Evolutionary conservation across 352 stramenopile species (phyloP).

Genomic region (Globisporangium rhizosaccharum): DNA sequence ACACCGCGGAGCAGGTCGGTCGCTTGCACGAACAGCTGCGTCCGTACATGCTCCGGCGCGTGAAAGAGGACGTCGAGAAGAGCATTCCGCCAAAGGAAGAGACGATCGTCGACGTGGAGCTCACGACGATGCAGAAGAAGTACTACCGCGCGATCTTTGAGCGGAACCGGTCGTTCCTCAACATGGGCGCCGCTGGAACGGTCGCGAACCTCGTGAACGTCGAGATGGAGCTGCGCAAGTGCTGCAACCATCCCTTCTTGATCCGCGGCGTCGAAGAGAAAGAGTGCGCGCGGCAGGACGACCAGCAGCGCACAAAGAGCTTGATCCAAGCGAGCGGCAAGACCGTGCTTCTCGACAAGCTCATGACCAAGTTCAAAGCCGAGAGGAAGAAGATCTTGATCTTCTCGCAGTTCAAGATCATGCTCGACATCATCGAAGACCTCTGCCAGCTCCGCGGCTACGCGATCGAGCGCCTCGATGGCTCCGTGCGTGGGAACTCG

Average conservation of each 20-base stretch:
- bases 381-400: conserved; percentile 99
- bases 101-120: conserved; percentile 99
- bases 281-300: conserved; percentile 83
- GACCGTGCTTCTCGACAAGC: conserved; percentile 99
- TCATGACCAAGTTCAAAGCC: conserved; percentile 94
- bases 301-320: conserved; percentile 63
- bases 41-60: conserved; percentile 97
- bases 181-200: conserved; percentile 82
- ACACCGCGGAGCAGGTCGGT: conserved; percentile 94
- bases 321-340: conserved; percentile 91
- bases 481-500: conserved; percentile 94
- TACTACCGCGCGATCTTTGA: conserved; percentile 98
- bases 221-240: conserved; percentile 99
- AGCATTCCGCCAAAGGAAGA: conserved; percentile 98
- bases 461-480: conserved; percentile 95
- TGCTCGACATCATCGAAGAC: conserved; percentile 96
- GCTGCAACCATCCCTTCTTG: conserved; percentile 99
- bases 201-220: conserved; percentile 98
- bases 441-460: conserved; percentile 78
- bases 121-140: conserved; percentile 99
- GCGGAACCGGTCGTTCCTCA: conserved; percentile 92
- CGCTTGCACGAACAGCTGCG: conserved; percentile 95
- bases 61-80: conserved; percentile 99
- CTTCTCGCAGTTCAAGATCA: conserved; percentile 99
- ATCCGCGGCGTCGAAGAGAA: conserved; percentile 97